phyloP scores from a whole-genome alignment of 176 grass and related monocot species.

The Guadua angustifolia region DNA sequence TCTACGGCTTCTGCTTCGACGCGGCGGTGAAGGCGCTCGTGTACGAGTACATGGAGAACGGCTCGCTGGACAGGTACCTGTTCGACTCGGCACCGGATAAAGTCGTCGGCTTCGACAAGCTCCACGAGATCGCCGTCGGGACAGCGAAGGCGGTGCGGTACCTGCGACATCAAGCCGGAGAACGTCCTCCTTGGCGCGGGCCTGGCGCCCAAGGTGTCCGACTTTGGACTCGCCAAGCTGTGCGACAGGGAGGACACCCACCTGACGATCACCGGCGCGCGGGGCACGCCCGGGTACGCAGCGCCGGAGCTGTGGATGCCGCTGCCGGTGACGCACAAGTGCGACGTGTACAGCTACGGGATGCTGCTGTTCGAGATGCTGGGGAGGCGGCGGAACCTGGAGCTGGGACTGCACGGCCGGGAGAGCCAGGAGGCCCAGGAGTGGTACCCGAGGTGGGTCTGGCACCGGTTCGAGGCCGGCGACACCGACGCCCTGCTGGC shows the following conservation, averaged over 20 bases:
- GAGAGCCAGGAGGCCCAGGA: constrained; percentile 70
- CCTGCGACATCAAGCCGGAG: constrained; percentile 75
- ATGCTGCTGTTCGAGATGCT: constrained; percentile 76
- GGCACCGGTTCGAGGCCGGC: constrained; percentile 56
- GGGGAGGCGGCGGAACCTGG: constrained; percentile 62
- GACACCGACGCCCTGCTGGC: constrained; percentile 35
- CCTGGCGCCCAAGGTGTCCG: constrained; percentile 64
- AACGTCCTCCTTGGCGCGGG: constrained; percentile 61
- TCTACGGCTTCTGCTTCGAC: constrained; percentile 80
- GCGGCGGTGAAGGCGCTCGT: constrained; percentile 53
- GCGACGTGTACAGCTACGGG: constrained; percentile 78
- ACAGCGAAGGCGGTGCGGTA: constrained; percentile 61
- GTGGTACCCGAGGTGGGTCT: constrained; percentile 72
- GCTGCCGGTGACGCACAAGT: constrained; percentile 61
- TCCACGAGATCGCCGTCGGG: constrained; percentile 58
- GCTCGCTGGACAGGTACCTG: constrained; percentile 55
- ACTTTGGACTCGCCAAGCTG: constrained; percentile 72
- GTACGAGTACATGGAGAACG: constrained; percentile 71
- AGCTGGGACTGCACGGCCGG: constrained; percentile 37
- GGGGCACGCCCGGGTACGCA: constrained; percentile 67
- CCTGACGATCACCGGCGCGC: constrained; percentile 56
- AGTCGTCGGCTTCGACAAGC: constrained; percentile 22
- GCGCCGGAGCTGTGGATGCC: constrained; percentile 80
- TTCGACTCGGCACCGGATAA: constrained; percentile 8
- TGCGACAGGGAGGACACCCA: constrained; percentile 63